Evolutionary conservation across 306 rosid species (phyloP), one percentile per base, ranked within the genome.

Genomic region (Echinosophora koreensis): DNA sequence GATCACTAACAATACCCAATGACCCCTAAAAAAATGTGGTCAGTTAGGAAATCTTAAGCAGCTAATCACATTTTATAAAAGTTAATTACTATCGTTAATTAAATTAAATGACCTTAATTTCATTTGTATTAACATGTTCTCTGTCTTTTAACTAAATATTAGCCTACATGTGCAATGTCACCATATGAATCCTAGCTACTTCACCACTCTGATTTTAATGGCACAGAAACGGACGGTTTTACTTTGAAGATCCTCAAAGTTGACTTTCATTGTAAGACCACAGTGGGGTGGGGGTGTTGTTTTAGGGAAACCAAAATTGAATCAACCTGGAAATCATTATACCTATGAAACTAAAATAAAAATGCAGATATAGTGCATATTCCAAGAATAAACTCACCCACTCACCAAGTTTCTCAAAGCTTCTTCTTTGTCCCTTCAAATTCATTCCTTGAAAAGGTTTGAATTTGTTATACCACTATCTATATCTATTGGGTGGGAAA

Each of bases 311-410:
- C 76, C 65, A 17, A 79, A 46, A 74, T 65, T 70, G 74, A 81
- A 85, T 81, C 83, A 85, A 81, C 10, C 14, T 56, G 57, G 32
- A 82, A 71, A 83, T 86, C 41, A 85, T 85, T 69, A 78, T 38
- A 78, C n/a, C 76, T 74, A 81, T 5, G 71, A 72, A 81, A 72
- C 66, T 61, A 30, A 0, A 12, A 17, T 0, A 75, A 14, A 75
- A 49, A 14, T 68, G 77, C 35, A 17, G 3, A 69, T 27, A 78
- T 3, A 41, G 35, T 28, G 65, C 2, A 88, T 87, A 88, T 90
- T 87, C 91, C 86, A 73, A 49, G 96, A 61, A 85, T 90, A 91
- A 84, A 87, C 90, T 77, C 51, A 42, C 64, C 90, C 93, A 88
- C 92, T 90, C 18, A 66, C 34, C 73, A 42, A 60, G 11, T 39